These are phyloP conservation scores for Sclerospora graminicola DNA, from an alignment of 352 stramenopile genomes.

Conservation along the genomic window DNA sequence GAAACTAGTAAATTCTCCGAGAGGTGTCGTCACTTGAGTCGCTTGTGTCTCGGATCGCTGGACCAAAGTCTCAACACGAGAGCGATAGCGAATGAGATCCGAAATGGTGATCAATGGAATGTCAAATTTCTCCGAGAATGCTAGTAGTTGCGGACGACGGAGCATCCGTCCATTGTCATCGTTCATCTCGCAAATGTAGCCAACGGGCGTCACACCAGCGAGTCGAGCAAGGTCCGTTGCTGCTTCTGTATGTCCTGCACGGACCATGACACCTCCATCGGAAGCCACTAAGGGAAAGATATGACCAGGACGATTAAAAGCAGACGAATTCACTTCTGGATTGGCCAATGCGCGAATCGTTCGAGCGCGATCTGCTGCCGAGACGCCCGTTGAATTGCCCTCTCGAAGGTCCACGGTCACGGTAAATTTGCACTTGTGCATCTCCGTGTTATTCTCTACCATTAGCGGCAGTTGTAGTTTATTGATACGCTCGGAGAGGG, in stretches of 20 bases:
- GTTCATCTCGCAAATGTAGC: constrained; percentile 86
- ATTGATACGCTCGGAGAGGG: constrained; percentile 82
- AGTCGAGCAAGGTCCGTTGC: constrained; percentile 92
- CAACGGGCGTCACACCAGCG: constrained; percentile 80
- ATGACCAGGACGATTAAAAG: constrained; percentile 73
- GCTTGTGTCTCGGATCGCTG: constrained; percentile 23
- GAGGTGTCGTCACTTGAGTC: constrained; percentile 36
- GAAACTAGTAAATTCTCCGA: constrained; percentile 57
- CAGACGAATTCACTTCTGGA: constrained; percentile 19
- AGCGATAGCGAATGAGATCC: constrained; percentile 91
- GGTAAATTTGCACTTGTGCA: constrained; percentile 96
- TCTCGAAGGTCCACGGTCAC: constrained; percentile 88
- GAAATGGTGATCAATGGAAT: constrained; percentile 96
- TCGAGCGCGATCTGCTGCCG: constrained; percentile 87
- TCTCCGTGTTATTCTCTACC: constrained; percentile 96
- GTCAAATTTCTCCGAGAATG: constrained; percentile 86
- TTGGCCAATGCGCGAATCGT: constrained; percentile 91
- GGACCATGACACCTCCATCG: constrained; percentile 59
- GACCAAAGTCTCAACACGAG: constrained; percentile 61
- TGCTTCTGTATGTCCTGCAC: constrained; percentile 94
- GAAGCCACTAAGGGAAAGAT: constrained; percentile 69
- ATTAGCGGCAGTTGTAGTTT: constrained; percentile 90
- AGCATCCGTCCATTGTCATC: constrained; percentile 73
- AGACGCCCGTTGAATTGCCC: constrained; percentile 96
- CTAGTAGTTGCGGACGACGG: constrained; percentile 65